Evolutionary conservation across 2,329 filamentous ascomycete genomes (phyloP).

Genomic region (Paraconiothyrium sp.): DNA sequence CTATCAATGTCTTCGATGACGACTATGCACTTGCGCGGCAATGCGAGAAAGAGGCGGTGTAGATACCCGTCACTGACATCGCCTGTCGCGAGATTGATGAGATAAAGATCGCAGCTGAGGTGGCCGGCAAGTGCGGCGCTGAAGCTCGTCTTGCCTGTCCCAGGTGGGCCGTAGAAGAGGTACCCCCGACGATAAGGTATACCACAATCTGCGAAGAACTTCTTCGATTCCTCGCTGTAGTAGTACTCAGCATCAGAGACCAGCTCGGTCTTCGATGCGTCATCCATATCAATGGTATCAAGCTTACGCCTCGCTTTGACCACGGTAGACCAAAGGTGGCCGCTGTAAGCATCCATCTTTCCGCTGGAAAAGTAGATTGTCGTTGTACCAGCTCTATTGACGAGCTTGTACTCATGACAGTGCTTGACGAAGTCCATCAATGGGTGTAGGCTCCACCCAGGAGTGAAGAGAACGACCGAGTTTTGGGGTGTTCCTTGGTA

Average conservation of each 20-base stretch:
- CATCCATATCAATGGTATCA: conserved; percentile 45
- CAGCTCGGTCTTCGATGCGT: conserved; percentile 37
- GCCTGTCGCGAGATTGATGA: conserved; percentile 46
- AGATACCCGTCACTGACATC: conserved; percentile 42
- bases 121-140: conserved; percentile 49
- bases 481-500: conserved; percentile 26
- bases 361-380: conserved; percentile 33
- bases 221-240: conserved; percentile 40
- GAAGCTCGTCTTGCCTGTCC: conserved; percentile 54
- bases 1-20: conserved; percentile 55
- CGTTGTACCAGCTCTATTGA: conserved; percentile 33
- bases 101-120: conserved; percentile 51
- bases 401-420: conserved; percentile 35
- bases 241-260: conserved; percentile 50
- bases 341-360: conserved; percentile 16
- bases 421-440: conserved; percentile 32
- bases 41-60: conserved; percentile 39
- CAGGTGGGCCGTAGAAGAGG: conserved; percentile 52
- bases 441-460: conserved; percentile 40
- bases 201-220: conserved; percentile 48
- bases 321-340: conserved; percentile 33
- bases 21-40: conserved; percentile 51
- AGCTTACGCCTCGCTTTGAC: conserved; percentile 39
- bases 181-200: conserved; percentile 50
- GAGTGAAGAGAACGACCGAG: conserved; percentile 32